Conservation (phyloP, 371 early-diverging fungal genomes). For the Rhizopus stolonifer region DNA sequence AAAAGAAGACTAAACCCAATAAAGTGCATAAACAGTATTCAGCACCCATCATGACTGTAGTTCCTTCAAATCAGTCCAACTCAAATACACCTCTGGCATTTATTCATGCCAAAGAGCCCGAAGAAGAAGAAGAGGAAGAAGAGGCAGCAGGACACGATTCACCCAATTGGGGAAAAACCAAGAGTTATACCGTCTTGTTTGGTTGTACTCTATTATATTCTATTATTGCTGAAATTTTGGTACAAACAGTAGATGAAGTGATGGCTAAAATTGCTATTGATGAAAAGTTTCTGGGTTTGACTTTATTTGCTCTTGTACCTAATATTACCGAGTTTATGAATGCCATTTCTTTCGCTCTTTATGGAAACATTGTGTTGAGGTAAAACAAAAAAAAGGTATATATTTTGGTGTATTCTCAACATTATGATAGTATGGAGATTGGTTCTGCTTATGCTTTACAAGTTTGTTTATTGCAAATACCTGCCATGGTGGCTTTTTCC, state of each 20-base stretch:
- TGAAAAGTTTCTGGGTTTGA: conserved; percentile 90
- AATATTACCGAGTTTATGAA: conserved; percentile 96
- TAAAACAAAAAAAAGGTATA: conserved; percentile 10
- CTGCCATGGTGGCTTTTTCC: conserved; percentile 87
- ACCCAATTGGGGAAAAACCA: conserved; percentile 88
- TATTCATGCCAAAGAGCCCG: conserved; percentile 52
- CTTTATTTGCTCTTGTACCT: conserved; percentile 93
- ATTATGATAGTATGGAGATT: conserved; percentile 74
- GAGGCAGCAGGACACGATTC: conserved; percentile 87
- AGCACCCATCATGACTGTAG: background rate
- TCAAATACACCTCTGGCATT: conserved; percentile 24
- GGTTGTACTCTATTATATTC: conserved; percentile 84
- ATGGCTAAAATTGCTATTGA: conserved; percentile 64
- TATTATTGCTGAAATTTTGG: conserved; percentile 84
- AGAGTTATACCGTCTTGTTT: conserved; percentile 78
- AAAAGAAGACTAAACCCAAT: too few relatives aligned
- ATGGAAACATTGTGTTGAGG: conserved; percentile 90
- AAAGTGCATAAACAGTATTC: background rate
- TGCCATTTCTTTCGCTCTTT: conserved; percentile 91
- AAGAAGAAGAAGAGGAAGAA: conserved; percentile 62
- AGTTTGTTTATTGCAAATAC: conserved; percentile 92
- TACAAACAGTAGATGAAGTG: conserved; percentile 74
- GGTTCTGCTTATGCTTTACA: conserved; percentile 95
- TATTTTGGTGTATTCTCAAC: background rate
- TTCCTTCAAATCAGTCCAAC: background rate